phyloP scores from a whole-genome alignment of 2,329 filamentous ascomycete species.

The Fusarium sp. region DNA sequence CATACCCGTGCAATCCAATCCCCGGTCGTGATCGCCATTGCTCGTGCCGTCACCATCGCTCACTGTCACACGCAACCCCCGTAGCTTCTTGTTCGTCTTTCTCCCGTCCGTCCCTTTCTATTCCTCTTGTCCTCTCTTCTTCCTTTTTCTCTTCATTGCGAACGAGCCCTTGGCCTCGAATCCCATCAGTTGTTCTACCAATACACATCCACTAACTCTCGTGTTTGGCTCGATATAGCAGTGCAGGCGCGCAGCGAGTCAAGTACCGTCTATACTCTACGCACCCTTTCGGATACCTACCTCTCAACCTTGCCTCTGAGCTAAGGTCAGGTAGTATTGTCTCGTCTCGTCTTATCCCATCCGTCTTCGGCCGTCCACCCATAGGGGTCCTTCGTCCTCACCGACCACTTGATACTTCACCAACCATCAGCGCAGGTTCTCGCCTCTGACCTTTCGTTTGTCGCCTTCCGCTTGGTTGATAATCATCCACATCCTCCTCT shows the following conservation, averaged over 20 bases:
- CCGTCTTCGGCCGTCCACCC: slow-evolving; percentile 28
- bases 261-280: slow-evolving; percentile 18
- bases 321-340: slow-evolving; percentile 12
- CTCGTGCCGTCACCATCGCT: slow-evolving; percentile 34
- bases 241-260: slow-evolving; percentile 37
- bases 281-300: slow-evolving; percentile 47
- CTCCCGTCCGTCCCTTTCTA: neutral
- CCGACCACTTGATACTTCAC: slow-evolving; percentile 38
- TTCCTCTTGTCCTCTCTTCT: slow-evolving; percentile 13
- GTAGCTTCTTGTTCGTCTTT: slow-evolving; percentile 23
- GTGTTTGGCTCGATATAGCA: slow-evolving; percentile 37
- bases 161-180: slow-evolving; percentile 10
- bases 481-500: slow-evolving; percentile 12
- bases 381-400: slow-evolving; percentile 35
- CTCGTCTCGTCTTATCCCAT: slow-evolving; percentile 17
- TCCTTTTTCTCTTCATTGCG: slow-evolving; percentile 9
- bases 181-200: slow-evolving; percentile 17
- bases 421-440: slow-evolving; percentile 18
- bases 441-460: slow-evolving; percentile 14
- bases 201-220: slow-evolving; percentile 30
- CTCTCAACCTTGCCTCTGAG: slow-evolving; percentile 35
- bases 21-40: slow-evolving; percentile 34
- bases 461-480: slow-evolving; percentile 26
- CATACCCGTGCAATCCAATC: slow-evolving; percentile 23
- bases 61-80: slow-evolving; percentile 36